Evolutionary conservation across 257 asterid genomes (phyloP).

Genomic region (Linderniella brevidens): DNA sequence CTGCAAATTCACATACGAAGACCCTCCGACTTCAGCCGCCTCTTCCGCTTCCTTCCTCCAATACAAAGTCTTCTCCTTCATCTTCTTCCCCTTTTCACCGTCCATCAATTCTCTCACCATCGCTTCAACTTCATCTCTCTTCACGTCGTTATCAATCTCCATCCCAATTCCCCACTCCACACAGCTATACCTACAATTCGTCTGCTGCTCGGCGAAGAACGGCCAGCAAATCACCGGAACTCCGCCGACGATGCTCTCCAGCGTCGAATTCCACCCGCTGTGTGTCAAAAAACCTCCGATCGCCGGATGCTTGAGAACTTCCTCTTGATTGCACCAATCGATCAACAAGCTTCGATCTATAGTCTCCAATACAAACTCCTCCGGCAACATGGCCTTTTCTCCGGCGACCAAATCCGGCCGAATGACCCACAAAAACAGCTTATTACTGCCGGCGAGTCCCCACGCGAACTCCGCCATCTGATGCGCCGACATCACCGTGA

Average conservation of each 20-base stretch:
- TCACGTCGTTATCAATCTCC: constrained; percentile 31
- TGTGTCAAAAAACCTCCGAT: constrained; percentile 42
- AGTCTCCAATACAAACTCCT: constrained; percentile 22
- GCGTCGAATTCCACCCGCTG: neutral
- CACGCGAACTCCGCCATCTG: constrained; percentile 40
- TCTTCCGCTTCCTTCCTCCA: constrained; percentile 32
- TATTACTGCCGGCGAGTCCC: constrained; percentile 34
- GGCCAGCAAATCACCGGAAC: constrained; percentile 51
- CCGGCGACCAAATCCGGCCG: constrained; percentile 35
- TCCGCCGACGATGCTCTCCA: constrained; percentile 25
- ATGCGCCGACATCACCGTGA: constrained; percentile 22
- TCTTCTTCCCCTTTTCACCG: constrained; percentile 30
- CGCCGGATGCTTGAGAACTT: constrained; percentile 30
- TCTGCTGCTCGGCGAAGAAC: constrained; percentile 36
- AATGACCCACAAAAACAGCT: constrained; percentile 34
- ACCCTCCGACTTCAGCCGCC: constrained; percentile 16
- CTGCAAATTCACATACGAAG: constrained; percentile 20
- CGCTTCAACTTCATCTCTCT: constrained; percentile 33
- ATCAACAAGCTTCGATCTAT: constrained; percentile 26
- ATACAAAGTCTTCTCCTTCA: constrained; percentile 24
- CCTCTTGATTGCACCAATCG: constrained; percentile 41
- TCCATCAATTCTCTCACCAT: constrained; percentile 33
- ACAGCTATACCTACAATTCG: constrained; percentile 29
- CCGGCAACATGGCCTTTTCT: constrained; percentile 26
- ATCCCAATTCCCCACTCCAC: constrained; percentile 34